Conservation (phyloP, 2,329 filamentous ascomycete species). For the Microcyclospora pomicola region DNA sequence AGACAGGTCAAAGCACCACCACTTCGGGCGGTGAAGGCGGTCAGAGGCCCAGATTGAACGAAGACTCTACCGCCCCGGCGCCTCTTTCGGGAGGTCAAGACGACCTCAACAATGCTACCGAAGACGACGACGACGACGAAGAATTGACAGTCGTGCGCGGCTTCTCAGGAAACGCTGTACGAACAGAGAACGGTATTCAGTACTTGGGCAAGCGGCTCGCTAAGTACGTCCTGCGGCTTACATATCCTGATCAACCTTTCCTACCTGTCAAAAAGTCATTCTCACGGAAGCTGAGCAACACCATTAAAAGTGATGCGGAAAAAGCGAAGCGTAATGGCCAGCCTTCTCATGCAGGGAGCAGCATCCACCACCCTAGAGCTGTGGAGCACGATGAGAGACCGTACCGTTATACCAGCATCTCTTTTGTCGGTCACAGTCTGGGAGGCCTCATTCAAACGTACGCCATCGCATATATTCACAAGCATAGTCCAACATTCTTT, state of each 20-base stretch:
- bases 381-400: constrained; percentile 38
- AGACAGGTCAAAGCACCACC: constrained; percentile 1
- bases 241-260: constrained; percentile 86
- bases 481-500: constrained; percentile 87
- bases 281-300: constrained; percentile 33
- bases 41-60: not conserved
- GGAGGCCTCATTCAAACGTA: constrained; percentile 87
- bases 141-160: constrained; percentile 82
- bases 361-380: constrained; percentile 38
- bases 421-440: constrained; percentile 83
- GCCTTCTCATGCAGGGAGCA: constrained; percentile 45
- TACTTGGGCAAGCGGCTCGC: constrained; percentile 91
- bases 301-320: constrained; percentile 31
- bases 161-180: constrained; percentile 77
- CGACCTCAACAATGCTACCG: constrained; percentile 24
- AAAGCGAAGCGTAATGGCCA: constrained; percentile 34
- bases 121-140: constrained; percentile 50
- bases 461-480: constrained; percentile 90
- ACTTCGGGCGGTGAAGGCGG: constrained; percentile 2
- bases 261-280: constrained; percentile 50
- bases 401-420: constrained; percentile 86
- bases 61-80: constrained; percentile 27
- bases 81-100: constrained; percentile 38
- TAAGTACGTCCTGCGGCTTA: constrained; percentile 77
- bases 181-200: constrained; percentile 90